Evolutionary conservation across 306 rosid genomes (phyloP).

Genomic region (Myrica gale): DNA sequence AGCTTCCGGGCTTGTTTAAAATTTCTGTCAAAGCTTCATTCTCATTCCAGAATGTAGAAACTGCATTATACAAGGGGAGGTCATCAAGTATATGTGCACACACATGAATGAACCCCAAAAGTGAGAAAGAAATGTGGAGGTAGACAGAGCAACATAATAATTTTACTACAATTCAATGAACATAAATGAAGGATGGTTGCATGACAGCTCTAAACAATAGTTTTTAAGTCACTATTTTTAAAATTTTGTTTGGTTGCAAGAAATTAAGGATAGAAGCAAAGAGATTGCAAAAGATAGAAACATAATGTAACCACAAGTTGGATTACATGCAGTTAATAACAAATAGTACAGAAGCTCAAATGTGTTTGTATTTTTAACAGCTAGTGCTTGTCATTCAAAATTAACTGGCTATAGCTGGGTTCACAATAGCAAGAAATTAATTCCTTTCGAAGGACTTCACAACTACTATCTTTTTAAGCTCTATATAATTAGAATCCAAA

Average conservation of each 20-base stretch:
- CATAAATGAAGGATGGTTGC: conserved; percentile 11
- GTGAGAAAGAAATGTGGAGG: conserved; percentile 2
- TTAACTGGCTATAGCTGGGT: conserved; percentile 23
- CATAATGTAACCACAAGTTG: conserved; percentile 23
- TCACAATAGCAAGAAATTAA: conserved; percentile 14
- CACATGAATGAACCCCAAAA: not conserved
- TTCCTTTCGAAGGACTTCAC: not conserved
- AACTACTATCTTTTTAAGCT: conserved; percentile 13
- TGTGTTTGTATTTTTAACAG: conserved; percentile 6
- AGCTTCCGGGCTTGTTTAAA: conserved; percentile 54
- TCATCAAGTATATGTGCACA: conserved; percentile 26
- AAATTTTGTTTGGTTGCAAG: not conserved
- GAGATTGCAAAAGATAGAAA: conserved; percentile 26
- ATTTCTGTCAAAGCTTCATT: conserved; percentile 68
- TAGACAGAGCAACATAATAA: not conserved
- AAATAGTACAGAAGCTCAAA: conserved; percentile 17
- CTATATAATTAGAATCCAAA: conserved; percentile 28
- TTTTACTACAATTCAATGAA: conserved; percentile 10
- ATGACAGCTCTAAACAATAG: conserved; percentile 6
- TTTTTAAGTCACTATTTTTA: not conserved
- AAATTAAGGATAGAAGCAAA: too few species aligned
- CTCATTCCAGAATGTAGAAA: conserved; percentile 58
- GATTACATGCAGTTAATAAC: conserved; percentile 26
- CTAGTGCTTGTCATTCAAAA: conserved; percentile 27
- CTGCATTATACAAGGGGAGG: conserved; percentile 36